Evolutionary conservation across 306 rosid species (phyloP), one percentile per base, ranked within the genome.

Genomic region (Lotus japonicus): DNA sequence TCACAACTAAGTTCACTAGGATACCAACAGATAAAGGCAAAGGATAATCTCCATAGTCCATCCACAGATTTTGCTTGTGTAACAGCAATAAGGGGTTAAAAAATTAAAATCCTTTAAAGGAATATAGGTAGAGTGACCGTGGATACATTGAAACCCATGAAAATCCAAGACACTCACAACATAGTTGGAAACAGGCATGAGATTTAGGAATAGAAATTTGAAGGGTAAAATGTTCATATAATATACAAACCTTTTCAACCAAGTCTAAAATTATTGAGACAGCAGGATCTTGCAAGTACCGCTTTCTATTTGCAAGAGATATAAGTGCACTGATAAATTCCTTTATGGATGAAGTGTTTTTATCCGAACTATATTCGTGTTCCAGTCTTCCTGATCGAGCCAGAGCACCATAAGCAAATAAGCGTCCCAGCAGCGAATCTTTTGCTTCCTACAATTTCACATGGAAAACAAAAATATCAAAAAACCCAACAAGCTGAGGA

Each of bases 271-370:
- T 81, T 52, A 94, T 77, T 55, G 88, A 79, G 64, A 90, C 89
- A n/a, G 77, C 88, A 41, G 99, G 96, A 70, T 94, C 97, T 83
- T 90, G 99, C 88, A 94, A 84, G 87, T 90, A 94, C 42, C 90
- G 86, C 82, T 90, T 94, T 74, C 84, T 94, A 26, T 64, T 68
- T 15, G 97, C 97, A 66, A 90, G 95, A 46, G 92, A 69, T 18
- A 86, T 75, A 26, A 94, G 74, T 61, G 50, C 79, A 45, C 77
- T 73, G 54, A 82, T 80, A 75, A 90, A 90, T 48, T 90, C 96
- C 72, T 81, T 79, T 10, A 94, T 70, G 78, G 61, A 64, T 16
- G 88, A 68, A 58, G 89, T 81, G 77, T 48, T 75, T 65, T 59
- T 78, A 76, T 88, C 87, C 58, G 81, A 66, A 62, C 15, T 51